Conservation (phyloP, 2,329 filamentous ascomycete species). For the Didymella pomorum region DNA sequence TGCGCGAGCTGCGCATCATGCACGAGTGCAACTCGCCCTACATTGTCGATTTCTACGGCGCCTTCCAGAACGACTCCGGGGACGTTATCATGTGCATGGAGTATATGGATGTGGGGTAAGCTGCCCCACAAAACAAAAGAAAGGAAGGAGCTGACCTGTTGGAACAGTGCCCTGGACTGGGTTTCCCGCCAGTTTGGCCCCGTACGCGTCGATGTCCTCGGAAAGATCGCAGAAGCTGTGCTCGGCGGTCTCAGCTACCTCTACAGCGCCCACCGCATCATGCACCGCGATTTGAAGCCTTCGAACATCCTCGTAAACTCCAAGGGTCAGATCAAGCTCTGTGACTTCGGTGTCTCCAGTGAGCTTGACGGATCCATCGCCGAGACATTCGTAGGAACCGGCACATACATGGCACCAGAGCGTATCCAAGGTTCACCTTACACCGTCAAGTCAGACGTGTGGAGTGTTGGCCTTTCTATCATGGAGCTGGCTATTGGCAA, state of each 20-base stretch:
- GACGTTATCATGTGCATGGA: slow-evolving; percentile 99
- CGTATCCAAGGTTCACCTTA: slow-evolving; percentile 97
- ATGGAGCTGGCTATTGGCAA: slow-evolving; percentile 98
- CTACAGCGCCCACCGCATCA: slow-evolving; percentile 94
- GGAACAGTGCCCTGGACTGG: slow-evolving; percentile 80
- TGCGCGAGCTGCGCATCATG: slow-evolving; percentile 97
- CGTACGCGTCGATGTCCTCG: slow-evolving; percentile 92
- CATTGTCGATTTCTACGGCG: slow-evolving; percentile 97
- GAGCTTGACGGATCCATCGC: slow-evolving; percentile 98
- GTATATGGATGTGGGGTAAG: slow-evolving; percentile 98
- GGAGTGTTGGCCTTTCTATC: slow-evolving; percentile 93
- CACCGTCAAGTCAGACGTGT: slow-evolving; percentile 97
- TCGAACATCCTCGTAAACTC: slow-evolving; percentile 98
- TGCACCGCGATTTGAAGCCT: slow-evolving; percentile 98
- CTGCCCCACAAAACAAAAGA: slow-evolving; percentile 4
- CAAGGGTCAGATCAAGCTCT: slow-evolving; percentile 91
- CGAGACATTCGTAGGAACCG: slow-evolving; percentile 97
- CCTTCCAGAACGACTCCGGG: slow-evolving; percentile 94
- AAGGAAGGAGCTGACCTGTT: slow-evolving; percentile 24
- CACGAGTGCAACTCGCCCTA: slow-evolving; percentile 96
- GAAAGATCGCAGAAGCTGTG: slow-evolving; percentile 96
- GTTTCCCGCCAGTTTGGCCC: slow-evolving; percentile 96
- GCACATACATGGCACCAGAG: slow-evolving; percentile 99
- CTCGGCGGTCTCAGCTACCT: slow-evolving; percentile 93
- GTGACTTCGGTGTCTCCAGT: slow-evolving; percentile 98